Conservation (phyloP, 345 rosid genomes). For the Eucalyptus marginata region DNA sequence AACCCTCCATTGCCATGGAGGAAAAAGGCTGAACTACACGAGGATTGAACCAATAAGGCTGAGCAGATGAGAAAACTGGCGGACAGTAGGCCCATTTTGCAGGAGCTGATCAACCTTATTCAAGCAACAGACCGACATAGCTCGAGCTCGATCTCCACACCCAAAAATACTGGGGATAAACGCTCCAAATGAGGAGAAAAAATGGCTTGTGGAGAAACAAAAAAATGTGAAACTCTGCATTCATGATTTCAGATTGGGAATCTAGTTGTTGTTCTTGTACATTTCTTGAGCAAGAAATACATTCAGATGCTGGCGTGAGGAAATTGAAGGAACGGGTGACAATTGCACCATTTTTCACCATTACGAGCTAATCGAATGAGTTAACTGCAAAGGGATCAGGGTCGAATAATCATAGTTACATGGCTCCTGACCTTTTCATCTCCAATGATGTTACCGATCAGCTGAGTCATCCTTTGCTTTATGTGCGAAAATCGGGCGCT, state of each 20-base stretch:
- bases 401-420: neutral
- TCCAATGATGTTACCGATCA: neutral
- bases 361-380: constrained; percentile 1
- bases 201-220: no score
- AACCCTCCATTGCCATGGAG: no score
- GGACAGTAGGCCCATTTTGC: no score
- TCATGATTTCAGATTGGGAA: neutral
- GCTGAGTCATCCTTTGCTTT: neutral
- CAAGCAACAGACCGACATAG: no score
- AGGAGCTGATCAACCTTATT: no score
- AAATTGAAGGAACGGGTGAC: constrained; percentile 14
- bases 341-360: constrained; percentile 21
- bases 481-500: no score
- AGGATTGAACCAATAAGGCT: no score
- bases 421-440: neutral
- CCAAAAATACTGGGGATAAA: no score
- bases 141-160: no score
- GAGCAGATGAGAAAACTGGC: no score
- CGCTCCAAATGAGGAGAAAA: no score
- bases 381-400: constrained; percentile 2
- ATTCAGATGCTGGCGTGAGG: constrained; percentile 1
- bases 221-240: neutral
- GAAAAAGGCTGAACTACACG: no score
- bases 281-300: constrained; percentile 1
- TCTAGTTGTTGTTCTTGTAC: neutral